Evolutionary conservation across 352 stramenopile genomes (phyloP).

Genomic region (Elongisporangium anandrum): DNA sequence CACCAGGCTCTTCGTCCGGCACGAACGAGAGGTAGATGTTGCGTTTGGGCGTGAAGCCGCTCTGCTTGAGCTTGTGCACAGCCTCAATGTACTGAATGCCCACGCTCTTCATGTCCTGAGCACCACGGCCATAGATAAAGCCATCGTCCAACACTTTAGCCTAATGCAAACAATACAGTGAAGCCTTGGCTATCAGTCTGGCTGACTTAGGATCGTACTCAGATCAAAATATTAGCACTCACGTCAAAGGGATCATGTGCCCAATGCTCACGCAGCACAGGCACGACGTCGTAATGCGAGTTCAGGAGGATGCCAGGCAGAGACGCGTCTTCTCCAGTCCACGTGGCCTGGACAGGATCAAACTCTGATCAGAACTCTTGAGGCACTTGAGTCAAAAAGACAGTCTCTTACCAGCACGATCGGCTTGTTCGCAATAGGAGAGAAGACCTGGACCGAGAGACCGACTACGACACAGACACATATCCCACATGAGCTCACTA

Average conservation of each 20-base stretch:
- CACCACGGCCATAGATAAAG: constrained; percentile 90
- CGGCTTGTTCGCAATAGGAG: constrained; percentile 64
- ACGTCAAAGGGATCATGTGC: constrained; percentile 89
- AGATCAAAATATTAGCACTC: constrained; percentile 4
- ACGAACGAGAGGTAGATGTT: constrained; percentile 92
- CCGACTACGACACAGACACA: constrained; percentile 21
- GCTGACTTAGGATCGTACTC: too few relatives aligned
- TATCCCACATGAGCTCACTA: background rate
- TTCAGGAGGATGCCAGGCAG: constrained; percentile 92
- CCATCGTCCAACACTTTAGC: constrained; percentile 82
- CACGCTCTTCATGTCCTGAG: constrained; percentile 97
- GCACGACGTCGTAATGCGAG: constrained; percentile 96
- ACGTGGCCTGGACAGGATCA: constrained; percentile 38
- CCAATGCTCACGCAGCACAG: constrained; percentile 86
- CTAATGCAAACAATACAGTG: too few relatives aligned
- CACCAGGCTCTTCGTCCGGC: constrained; percentile 93
- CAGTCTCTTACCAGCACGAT: constrained; percentile 81
- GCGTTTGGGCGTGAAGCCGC: constrained; percentile 74
- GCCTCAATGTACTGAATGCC: constrained; percentile 95
- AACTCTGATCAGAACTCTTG: background rate
- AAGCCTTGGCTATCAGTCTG: too few relatives aligned
- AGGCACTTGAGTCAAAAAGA: background rate
- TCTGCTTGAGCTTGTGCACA: constrained; percentile 60
- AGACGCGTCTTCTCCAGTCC: constrained; percentile 75
- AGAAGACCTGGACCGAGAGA: constrained; percentile 45